phyloP scores from a whole-genome alignment of 2,329 filamentous ascomycete genomes.

The Alternaria hordeiaustralica region DNA sequence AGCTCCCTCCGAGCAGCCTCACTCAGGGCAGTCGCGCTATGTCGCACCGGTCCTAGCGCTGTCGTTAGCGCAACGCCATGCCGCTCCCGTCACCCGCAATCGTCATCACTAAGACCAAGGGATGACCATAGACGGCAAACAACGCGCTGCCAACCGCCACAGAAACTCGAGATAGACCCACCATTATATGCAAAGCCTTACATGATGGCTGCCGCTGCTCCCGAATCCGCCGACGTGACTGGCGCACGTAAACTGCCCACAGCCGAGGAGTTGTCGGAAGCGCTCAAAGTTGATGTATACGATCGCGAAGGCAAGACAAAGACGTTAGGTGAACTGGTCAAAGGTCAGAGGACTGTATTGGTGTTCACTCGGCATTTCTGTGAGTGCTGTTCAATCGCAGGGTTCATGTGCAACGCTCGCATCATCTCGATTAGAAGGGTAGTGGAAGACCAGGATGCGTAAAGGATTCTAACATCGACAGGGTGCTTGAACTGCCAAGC shows the following conservation, averaged over 20 bases:
- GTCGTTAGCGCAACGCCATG: not conserved
- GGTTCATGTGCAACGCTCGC: not conserved
- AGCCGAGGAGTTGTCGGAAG: constrained; percentile 19
- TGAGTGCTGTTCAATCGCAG: constrained; percentile 5
- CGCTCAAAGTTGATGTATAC: constrained; percentile 22
- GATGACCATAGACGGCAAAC: not conserved
- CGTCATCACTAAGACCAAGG: not conserved
- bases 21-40: not conserved
- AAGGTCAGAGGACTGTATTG: constrained; percentile 23
- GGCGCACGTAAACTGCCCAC: constrained; percentile 2
- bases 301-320: constrained; percentile 21
- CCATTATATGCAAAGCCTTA: not conserved
- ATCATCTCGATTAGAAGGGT: not conserved
- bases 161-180: not conserved
- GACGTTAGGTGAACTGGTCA: constrained; percentile 19
- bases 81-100: not conserved
- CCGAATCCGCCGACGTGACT: not conserved
- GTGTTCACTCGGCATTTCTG: constrained; percentile 34
- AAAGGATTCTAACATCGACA: not conserved
- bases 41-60: not conserved
- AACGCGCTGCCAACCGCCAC: not conserved
- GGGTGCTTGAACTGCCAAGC: constrained; percentile 37
- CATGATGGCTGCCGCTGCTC: not conserved
- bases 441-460: not conserved
- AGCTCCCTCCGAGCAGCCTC: not conserved